Evolutionary conservation across 192 early-diverging fungal genomes (phyloP), one percentile per base, ranked within the genome.

Genomic region (Coemansia sp.): DNA sequence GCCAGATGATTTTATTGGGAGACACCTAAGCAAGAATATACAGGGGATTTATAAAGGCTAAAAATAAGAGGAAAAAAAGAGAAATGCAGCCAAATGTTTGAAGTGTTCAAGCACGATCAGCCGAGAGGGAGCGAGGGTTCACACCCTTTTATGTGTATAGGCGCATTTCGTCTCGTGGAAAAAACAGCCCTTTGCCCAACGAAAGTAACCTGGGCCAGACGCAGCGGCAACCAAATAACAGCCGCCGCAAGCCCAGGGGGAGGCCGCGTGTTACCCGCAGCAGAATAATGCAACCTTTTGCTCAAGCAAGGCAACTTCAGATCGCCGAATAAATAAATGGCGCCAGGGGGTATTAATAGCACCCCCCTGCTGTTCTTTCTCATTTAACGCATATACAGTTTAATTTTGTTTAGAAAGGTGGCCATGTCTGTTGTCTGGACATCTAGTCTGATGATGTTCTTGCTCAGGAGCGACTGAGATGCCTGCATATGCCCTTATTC

Each of bases 231-330:
- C 50, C 50, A 38, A 52, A 52, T 52, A 48, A 39, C 44, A 57
- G 55, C 43, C 31, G 48, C 48, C 28, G 48, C 26, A 50, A 50
- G 48, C 48, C 48, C 14, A 50, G 2, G 20, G 33, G 23, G 4
- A 26, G 23, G 31, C 55, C 40, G 55, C 55, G 55, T 48, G 55
- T 57, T 57, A 57, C 55, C 45, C 35, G 44, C 55, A 57, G 55
- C 16, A 48, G 16, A 57, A 23, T 12, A 48, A 48, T 50, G 48
- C 48, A 50, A 13, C 33, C 28, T 33, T 50, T 50, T 50, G 30
- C 48, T 48, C 46, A 48, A 48, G 48, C 48, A 50, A 35, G 48
- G 57, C 57, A 31, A 26, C 45, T 59, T 59, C 57, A 49, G 57
- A 59, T 59, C 57, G 57, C 47, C 54, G 31, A 33, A 45, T 21